Evolutionary conservation across 169 alveolate species (phyloP).

Genomic region (Eimeria maxima): DNA sequence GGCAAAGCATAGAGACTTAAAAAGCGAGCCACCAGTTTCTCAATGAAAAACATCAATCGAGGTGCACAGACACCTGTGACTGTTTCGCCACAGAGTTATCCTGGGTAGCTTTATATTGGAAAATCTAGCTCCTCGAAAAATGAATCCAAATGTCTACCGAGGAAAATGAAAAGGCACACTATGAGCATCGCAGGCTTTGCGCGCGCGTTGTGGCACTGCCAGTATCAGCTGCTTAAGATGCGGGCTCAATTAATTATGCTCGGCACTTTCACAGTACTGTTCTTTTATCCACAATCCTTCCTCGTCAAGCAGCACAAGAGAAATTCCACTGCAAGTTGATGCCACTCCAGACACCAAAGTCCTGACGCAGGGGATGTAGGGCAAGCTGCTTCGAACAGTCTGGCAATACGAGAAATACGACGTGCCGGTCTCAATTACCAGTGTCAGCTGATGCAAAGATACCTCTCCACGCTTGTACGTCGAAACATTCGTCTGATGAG

Average conservation of each 20-base stretch:
- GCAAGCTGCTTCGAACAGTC: neutral
- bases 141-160: neutral
- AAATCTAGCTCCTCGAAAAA: neutral
- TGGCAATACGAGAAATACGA: neutral
- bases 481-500: neutral
- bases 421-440: neutral
- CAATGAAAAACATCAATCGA: neutral
- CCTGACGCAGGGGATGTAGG: neutral
- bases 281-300: neutral
- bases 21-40: neutral
- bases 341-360: neutral
- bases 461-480: neutral
- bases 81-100: neutral
- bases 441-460: neutral
- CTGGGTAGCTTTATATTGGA: neutral
- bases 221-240: neutral
- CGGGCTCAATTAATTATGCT: neutral
- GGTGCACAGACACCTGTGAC: neutral
- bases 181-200: neutral
- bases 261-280: neutral
- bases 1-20: slow-evolving; percentile 16
- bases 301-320: neutral
- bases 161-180: neutral
- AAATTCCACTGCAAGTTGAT: neutral
- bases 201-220: neutral